phyloP scores from a whole-genome alignment of 176 grass and related monocot genomes.

The Secale cereale region DNA sequence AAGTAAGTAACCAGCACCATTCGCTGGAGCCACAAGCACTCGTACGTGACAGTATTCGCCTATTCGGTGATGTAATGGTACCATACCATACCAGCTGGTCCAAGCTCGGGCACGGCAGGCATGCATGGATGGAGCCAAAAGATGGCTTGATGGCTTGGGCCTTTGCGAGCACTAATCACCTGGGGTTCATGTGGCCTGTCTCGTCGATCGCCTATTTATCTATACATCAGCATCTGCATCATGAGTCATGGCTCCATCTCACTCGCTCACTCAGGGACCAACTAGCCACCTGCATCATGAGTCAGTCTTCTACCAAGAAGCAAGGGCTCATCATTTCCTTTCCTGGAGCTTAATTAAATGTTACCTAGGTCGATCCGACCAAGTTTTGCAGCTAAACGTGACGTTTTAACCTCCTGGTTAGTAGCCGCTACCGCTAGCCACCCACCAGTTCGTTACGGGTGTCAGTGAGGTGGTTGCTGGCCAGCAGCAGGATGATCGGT shows the following conservation, averaged over 20 bases:
- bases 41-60: neutral
- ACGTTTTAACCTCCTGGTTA: neutral
- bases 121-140: neutral
- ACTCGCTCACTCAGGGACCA: neutral
- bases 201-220: neutral
- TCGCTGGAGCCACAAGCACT: slow-evolving; percentile 2
- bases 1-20: neutral
- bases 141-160: neutral
- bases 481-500: too few species aligned
- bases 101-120: neutral
- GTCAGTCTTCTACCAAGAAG: neutral
- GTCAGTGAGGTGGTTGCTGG: neutral
- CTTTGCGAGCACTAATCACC: neutral
- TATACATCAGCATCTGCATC: neutral
- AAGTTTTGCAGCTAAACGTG: neutral
- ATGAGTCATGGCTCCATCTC: neutral
- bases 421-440: neutral
- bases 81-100: neutral
- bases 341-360: neutral
- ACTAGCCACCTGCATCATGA: neutral
- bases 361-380: neutral
- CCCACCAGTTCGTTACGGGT: neutral
- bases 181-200: slow-evolving; percentile 4
- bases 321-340: neutral
- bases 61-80: neutral